A percentile compares a stretch with the other conserved stretches of the same genome.
Conservation (phyloP, 2,329 filamentous ascomycete species). For the Fonsecaea multimorphosa region DNA sequence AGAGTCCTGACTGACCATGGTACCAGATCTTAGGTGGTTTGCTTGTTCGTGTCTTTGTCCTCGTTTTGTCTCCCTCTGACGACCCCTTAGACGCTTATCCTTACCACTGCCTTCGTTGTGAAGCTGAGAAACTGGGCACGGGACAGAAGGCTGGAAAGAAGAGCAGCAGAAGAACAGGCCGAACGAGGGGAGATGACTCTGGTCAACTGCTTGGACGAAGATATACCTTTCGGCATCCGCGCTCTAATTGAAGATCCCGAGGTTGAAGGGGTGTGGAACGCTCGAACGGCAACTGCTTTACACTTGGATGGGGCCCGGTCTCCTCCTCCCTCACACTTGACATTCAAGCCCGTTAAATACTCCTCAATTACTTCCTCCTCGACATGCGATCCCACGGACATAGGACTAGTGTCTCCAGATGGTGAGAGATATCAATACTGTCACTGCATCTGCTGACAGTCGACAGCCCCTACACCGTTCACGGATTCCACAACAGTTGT, state of each 20-base stretch:
- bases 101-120: conserved; percentile 71
- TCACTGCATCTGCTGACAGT: conserved; percentile 10
- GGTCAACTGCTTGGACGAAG: conserved; percentile 60
- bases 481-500: not conserved
- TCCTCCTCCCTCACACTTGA: conserved; percentile 8
- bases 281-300: conserved; percentile 52
- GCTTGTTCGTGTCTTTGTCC: conserved; percentile 18
- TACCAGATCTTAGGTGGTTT: conserved; percentile 34
- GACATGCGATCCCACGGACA: conserved; percentile 16
- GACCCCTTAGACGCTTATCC: conserved; percentile 62
- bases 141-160: conserved; percentile 61
- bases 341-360: conserved; percentile 8
- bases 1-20: conserved; percentile 4
- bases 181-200: conserved; percentile 57
- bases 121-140: conserved; percentile 62
- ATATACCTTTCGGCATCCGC: conserved; percentile 83
- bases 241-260: conserved; percentile 83
- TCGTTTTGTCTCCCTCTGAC: conserved; percentile 40
- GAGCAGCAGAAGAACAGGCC: conserved; percentile 66
- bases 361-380: conserved; percentile 24
- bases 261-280: conserved; percentile 84
- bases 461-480: conserved; percentile 18
- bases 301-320: conserved; percentile 18
- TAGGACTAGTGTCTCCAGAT: conserved; percentile 19
- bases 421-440: conserved; percentile 17